Percentiles rank a stretch among this genome's conserved stretches.
phyloP scores from a whole-genome alignment of 805 yeast species.

The Candida ficus region DNA sequence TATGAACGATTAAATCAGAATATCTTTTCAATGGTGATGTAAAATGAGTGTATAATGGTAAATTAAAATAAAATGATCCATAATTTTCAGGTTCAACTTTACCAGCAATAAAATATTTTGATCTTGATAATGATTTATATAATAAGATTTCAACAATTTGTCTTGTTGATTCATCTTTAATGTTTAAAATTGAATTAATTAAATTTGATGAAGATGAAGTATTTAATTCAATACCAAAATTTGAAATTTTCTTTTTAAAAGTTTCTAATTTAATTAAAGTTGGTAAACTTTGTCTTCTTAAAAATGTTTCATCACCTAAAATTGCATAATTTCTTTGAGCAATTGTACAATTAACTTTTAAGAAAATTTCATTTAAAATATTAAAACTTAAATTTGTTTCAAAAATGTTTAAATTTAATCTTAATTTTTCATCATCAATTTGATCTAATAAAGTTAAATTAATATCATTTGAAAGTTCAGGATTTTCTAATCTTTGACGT shows the following conservation, averaged over 20 bases:
- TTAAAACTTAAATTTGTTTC: conserved; percentile 51
- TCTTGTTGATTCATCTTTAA: conserved; percentile 58
- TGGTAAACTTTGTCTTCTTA: conserved; percentile 87
- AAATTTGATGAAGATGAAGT: conserved; percentile 67
- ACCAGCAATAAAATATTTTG: conserved; percentile 86
- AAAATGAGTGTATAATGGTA: conserved; percentile 88
- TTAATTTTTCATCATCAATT: conserved; percentile 79
- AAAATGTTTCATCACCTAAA: conserved; percentile 74
- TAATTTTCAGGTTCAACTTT: conserved; percentile 72
- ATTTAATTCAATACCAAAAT: conserved; percentile 65
- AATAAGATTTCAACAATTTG: conserved; percentile 74
- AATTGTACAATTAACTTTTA: conserved; percentile 77
- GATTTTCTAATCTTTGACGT: conserved; percentile 56
- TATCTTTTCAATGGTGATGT: conserved; percentile 90
- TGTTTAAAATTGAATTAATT: conserved; percentile 61
- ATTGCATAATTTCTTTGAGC: conserved; percentile 75
- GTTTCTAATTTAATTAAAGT: conserved; percentile 74
- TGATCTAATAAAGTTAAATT: conserved; percentile 67
- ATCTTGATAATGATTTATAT: conserved; percentile 77
- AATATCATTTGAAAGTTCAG: conserved; percentile 39
- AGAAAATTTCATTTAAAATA: conserved; percentile 68
- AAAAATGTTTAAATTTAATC: conserved; percentile 67
- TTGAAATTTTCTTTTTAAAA: conserved; percentile 64
- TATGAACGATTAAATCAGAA: conserved; percentile 87
- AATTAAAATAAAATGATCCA: conserved; percentile 75